Conservation (phyloP, 2,329 filamentous ascomycete species). For the Neurospora sp. region DNA sequence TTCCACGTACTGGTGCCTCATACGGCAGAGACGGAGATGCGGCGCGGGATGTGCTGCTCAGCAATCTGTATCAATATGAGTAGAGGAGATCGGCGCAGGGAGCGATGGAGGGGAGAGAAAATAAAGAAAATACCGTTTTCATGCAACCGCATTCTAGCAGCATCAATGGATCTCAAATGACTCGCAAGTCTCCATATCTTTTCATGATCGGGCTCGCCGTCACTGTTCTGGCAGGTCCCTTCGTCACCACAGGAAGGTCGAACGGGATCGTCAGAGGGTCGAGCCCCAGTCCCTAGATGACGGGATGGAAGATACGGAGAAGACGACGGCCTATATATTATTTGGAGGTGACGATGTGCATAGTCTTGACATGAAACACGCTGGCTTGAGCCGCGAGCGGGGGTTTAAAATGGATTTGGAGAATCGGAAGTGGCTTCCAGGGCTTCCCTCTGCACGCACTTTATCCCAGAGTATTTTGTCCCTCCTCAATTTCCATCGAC, state of each 20-base stretch:
- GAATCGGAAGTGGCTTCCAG: neutral
- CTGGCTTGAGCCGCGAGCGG: neutral
- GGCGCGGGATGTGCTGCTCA: neutral
- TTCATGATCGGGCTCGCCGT: neutral
- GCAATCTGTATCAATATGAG: neutral
- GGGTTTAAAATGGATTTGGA: neutral
- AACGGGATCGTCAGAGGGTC: neutral
- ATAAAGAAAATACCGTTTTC: neutral
- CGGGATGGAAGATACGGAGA: neutral
- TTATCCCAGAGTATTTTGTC: neutral
- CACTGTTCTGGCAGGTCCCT: neutral
- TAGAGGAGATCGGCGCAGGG: neutral
- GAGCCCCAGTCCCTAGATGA: neutral
- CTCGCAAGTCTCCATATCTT: neutral
- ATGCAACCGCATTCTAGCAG: neutral
- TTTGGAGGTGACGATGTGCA: neutral
- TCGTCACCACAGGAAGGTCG: neutral
- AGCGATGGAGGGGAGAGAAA: neutral
- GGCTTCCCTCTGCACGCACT: neutral
- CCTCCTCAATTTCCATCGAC: neutral
- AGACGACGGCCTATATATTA: neutral
- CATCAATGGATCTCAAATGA: neutral
- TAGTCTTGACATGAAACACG: neutral
- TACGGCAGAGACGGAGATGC: neutral
- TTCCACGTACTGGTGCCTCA: neutral